Percentiles rank a stretch among this genome's conserved stretches.
Conservation (phyloP, 169 alveolate species). For the Cryptosporidium meleagridis region DNA sequence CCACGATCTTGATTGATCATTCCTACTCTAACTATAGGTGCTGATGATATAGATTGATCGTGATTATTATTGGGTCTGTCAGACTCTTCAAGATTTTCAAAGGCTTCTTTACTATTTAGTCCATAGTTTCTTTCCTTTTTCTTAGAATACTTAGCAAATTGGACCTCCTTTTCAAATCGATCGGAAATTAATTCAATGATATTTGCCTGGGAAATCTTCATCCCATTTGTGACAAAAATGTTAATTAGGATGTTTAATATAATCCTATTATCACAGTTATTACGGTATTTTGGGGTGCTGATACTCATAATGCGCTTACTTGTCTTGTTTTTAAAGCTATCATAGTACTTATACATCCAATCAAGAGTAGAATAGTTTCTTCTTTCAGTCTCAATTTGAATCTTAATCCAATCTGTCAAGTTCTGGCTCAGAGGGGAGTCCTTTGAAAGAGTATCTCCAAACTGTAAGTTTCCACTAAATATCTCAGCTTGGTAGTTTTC, state of each 20-base stretch:
- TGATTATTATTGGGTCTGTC: not conserved
- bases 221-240: slow-evolving; percentile 43
- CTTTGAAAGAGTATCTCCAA: not conserved
- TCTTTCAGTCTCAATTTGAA: slow-evolving; percentile 28
- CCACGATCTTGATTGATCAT: not conserved
- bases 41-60: not conserved
- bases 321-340: not conserved
- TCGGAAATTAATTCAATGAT: not conserved
- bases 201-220: slow-evolving; percentile 33
- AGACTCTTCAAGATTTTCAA: not conserved
- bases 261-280: slow-evolving; percentile 36
- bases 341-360: slow-evolving; percentile 51
- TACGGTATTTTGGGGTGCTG: not conserved
- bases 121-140: not conserved
- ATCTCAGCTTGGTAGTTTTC: not conserved
- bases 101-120: not conserved
- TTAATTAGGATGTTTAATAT: slow-evolving; percentile 22
- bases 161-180: slow-evolving; percentile 18
- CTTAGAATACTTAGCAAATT: not conserved
- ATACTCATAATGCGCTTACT: no score
- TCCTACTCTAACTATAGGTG: not conserved
- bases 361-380: not conserved
- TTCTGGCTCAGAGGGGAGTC: not conserved
- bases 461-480: not conserved
- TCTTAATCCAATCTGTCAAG: slow-evolving; percentile 16